Base-by-base conservation (phyloP, 2,329 filamentous ascomycete species). In the Trichoderma sp. region DNA sequence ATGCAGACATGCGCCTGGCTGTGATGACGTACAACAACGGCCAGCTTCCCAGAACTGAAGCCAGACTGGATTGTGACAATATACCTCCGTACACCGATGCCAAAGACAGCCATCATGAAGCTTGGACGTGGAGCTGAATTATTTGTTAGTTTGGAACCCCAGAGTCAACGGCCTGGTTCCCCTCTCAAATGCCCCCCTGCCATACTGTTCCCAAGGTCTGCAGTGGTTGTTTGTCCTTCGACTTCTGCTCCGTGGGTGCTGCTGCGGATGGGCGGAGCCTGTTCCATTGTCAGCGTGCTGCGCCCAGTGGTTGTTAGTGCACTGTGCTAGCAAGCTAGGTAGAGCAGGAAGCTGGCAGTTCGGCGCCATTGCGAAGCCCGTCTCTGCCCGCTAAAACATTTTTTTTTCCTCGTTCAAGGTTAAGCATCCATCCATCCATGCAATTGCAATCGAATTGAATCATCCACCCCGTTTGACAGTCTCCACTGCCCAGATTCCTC, bases 251-350 rank as follows among this genome's bases (percentile, higher is more conserved):
- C 50, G 30, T 9, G 7, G 30, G 30, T 50, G 34, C 28, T 54
- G 21, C 55, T 64, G 55, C 63, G 63, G 63, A 65, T 47, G 39
- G 24, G 45, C 63, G 63, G 63, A 60, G 55, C 56, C 59, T 63
- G 2, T 24, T 3, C 21, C 2, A 3, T 63, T 63, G 59, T 63
- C 59, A 63, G 59, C 59, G 59, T 50, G 34, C 34, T 62, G 59
- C 50, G 59, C 59, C 58, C 57, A 60, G 57, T 19, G 19, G 56
- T 34, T 21, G 15, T 47, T 17, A 34, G 39, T 41, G 3, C 26
- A 28, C 26, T 28, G 30, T n/a, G n/a, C n/a, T n/a, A n/a, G n/a
- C n/a, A n/a, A n/a, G n/a, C n/a, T n/a, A n/a, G n/a, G n/a, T n/a
- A n/a, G n/a, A n/a, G n/a, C 12, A 39, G 10, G 10, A 14, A 10